A percentile compares a stretch with the other conserved stretches of the same genome.
Conservation (phyloP, 208 protist species). For the Leishmania tarentolae region DNA sequence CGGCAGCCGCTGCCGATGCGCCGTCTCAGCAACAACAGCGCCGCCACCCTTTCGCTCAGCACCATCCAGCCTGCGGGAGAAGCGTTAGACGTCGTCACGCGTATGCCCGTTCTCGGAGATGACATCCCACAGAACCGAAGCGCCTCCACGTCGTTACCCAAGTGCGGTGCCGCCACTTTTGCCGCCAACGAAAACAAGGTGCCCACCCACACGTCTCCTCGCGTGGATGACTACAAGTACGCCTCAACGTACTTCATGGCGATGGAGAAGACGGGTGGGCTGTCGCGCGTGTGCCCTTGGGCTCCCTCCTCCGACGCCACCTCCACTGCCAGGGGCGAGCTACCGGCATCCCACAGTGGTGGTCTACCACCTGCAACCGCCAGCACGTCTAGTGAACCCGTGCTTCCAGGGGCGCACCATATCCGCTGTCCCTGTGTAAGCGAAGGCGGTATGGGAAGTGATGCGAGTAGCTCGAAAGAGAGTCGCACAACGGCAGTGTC, state of each 20-base stretch:
- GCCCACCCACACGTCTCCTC: neutral
- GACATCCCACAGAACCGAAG: neutral
- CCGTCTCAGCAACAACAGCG: slow-evolving; percentile 13
- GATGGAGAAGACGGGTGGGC: slow-evolving; percentile 11
- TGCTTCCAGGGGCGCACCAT: neutral
- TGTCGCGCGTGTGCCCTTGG: neutral
- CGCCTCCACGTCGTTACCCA: neutral
- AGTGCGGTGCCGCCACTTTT: neutral
- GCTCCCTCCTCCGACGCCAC: neutral
- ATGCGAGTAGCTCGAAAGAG: neutral
- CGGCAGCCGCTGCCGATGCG: neutral
- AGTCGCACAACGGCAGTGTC: neutral
- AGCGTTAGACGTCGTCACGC: slow-evolving; percentile 18
- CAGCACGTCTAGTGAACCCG: neutral
- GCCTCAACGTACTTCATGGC: slow-evolving; percentile 31
- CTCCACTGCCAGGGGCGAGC: neutral
- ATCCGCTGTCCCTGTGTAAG: neutral
- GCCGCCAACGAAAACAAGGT: neutral
- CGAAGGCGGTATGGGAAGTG: neutral
- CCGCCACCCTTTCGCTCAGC: slow-evolving; percentile 18
- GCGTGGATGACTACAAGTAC: slow-evolving; percentile 20
- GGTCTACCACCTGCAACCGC: neutral
- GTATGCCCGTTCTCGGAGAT: slow-evolving; percentile 28
- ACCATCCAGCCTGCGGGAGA: neutral
- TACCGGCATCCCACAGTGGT: neutral